These are phyloP conservation scores for Trichoderma aggressivum DNA, from an alignment of 2,329 filamentous ascomycete genomes.

Conservation along the genomic window DNA sequence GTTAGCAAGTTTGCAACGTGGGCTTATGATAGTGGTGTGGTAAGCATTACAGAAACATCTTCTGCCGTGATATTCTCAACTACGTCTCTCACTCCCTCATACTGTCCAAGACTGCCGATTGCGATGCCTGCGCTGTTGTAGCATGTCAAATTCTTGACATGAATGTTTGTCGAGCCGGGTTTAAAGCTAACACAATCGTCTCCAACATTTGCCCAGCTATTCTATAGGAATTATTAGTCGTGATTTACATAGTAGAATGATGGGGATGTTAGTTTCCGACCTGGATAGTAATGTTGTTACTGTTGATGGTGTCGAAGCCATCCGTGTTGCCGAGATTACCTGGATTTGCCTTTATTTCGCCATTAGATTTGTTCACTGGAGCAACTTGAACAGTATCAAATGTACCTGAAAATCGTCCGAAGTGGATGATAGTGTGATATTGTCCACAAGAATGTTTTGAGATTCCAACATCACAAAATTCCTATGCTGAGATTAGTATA, in stretches of 20 bases:
- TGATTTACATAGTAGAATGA: background rate
- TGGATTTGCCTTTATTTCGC: background rate
- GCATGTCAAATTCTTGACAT: slow-evolving; percentile 6
- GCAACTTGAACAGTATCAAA: background rate
- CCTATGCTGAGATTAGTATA: background rate
- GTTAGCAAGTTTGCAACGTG: background rate
- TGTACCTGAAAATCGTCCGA: background rate
- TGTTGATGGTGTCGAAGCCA: slow-evolving; percentile 8
- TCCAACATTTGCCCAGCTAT: slow-evolving; percentile 2
- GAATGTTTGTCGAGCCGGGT: slow-evolving; percentile 6
- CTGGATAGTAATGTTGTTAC: slow-evolving; percentile 4
- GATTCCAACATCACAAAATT: slow-evolving; percentile 9
- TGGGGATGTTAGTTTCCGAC: background rate
- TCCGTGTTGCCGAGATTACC: slow-evolving; percentile 1
- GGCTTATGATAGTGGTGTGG: background rate
- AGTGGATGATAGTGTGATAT: slow-evolving; percentile 7
- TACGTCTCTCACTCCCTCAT: slow-evolving; percentile 6
- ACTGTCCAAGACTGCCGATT: slow-evolving; percentile 3
- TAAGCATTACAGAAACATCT: background rate
- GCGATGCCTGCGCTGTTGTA: slow-evolving; percentile 6
- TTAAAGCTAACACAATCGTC: slow-evolving; percentile 10
- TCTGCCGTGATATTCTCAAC: slow-evolving; percentile 12
- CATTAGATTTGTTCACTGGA: background rate
- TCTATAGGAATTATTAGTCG: background rate
- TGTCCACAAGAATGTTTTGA: slow-evolving; percentile 7